phyloP scores from a whole-genome alignment of 306 rosid genomes.

The Herpetospermum pedunculosum region DNA sequence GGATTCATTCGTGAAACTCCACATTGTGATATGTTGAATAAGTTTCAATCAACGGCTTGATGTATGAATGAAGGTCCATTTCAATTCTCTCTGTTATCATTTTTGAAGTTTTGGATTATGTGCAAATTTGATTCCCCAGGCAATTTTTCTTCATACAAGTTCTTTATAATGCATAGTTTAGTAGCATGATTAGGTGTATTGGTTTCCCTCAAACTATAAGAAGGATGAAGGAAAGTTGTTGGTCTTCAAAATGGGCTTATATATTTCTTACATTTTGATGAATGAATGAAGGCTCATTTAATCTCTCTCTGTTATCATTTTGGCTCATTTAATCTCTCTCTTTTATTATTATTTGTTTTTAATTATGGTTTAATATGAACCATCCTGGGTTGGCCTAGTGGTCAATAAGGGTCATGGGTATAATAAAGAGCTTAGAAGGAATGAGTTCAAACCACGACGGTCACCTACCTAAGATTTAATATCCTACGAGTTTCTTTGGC shows the following conservation, averaged over 20 bases:
- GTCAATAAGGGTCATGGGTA: too few species aligned
- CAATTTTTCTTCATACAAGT: neutral
- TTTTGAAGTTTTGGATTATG: constrained; percentile 18
- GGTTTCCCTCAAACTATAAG: neutral
- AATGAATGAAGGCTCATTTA: constrained; percentile 25
- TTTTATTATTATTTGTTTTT: too few species aligned
- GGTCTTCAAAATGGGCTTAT: neutral
- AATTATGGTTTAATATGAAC: neutral
- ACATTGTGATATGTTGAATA: constrained; percentile 67
- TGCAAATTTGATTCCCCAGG: neutral
- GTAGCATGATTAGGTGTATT: neutral
- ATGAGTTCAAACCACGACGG: too few species aligned
- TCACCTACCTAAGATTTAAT: too few species aligned
- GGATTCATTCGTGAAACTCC: constrained; percentile 84
- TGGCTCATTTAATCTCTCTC: neutral
- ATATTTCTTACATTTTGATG: constrained; percentile 2
- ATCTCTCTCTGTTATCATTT: constrained; percentile 17
- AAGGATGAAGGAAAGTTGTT: neutral
- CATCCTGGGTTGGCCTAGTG: too few species aligned
- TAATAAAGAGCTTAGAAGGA: too few species aligned
- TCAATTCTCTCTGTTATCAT: constrained; percentile 20
- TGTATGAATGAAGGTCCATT: constrained; percentile 26
- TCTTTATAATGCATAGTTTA: neutral
- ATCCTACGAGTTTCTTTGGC: too few species aligned
- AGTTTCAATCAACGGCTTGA: constrained; percentile 35